Percentiles rank a stretch among this genome's conserved stretches.
phyloP scores from a whole-genome alignment of 805 yeast genomes.

The Metschnikowia peoriensis region DNA sequence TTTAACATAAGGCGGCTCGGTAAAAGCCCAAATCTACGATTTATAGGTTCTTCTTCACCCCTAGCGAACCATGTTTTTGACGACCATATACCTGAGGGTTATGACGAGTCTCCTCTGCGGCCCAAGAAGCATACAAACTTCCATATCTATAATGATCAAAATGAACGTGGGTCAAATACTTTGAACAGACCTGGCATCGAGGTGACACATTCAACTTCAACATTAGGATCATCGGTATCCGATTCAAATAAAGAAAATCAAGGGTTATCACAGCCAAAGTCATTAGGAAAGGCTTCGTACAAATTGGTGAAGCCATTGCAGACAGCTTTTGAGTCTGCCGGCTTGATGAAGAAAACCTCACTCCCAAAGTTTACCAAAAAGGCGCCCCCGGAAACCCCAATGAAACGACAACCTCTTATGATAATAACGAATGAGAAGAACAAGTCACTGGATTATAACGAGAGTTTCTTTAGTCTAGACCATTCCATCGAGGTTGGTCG shows the following conservation, averaged over 20 bases:
- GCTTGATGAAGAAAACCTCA: constrained; percentile 55
- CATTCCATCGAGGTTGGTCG: constrained; percentile 41
- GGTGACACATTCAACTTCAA: neutral
- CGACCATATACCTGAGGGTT: constrained; percentile 8
- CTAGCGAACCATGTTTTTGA: constrained; percentile 13
- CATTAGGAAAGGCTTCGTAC: constrained; percentile 37
- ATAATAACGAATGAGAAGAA: constrained; percentile 25
- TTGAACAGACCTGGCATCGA: neutral
- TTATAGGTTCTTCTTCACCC: constrained; percentile 19
- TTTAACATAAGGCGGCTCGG: constrained; percentile 13
- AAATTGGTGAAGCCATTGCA: constrained; percentile 79
- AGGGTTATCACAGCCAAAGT: constrained; percentile 1
- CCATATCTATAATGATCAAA: constrained; percentile 14
- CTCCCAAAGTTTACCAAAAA: constrained; percentile 23
- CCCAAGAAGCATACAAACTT: constrained; percentile 14
- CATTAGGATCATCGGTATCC: constrained; percentile 2
- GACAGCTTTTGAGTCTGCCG: constrained; percentile 77
- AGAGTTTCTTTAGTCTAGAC: constrained; percentile 15
- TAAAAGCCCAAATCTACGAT: constrained; percentile 17
- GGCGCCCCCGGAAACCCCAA: constrained; percentile 45
- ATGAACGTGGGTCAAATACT: constrained; percentile 1
- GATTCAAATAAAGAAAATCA: constrained; percentile 39
- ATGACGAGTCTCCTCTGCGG: constrained; percentile 20
- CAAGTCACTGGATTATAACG: constrained; percentile 12
- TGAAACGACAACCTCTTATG: constrained; percentile 41